These are phyloP conservation scores for Mallotus japonicus DNA, from an alignment of 441 rosid genomes.

Conservation along the genomic window DNA sequence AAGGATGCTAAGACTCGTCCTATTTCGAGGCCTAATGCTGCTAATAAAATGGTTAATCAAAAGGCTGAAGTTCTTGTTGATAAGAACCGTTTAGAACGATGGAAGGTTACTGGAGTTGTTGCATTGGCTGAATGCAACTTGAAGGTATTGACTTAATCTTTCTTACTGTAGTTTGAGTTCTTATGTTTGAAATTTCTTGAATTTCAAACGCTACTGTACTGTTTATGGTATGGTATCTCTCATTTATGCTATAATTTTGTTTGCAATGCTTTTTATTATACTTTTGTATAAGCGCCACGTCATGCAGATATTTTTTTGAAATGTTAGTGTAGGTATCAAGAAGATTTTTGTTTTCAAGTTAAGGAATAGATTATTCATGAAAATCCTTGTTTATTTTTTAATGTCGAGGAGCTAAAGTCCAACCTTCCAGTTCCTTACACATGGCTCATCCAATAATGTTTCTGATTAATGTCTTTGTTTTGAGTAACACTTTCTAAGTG, in stretches of 20 bases:
- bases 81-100: slow-evolving; percentile 52
- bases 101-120: slow-evolving; percentile 78
- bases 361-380: neutral
- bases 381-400: neutral
- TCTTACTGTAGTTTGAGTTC: neutral
- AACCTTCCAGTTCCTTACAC: neutral
- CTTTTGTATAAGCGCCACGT: neutral
- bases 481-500: slow-evolving; percentile 6
- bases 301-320: neutral
- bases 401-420: neutral
- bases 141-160: slow-evolving; percentile 45
- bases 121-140: slow-evolving; percentile 66
- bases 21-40: slow-evolving; percentile 42
- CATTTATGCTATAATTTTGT: neutral
- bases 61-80: slow-evolving; percentile 37
- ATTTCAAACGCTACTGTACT: neutral
- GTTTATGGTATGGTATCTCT: neutral
- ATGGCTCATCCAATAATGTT: neutral
- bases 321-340: neutral
- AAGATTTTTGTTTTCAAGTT: neutral
- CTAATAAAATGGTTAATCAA: slow-evolving; percentile 20
- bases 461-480: neutral
- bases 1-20: slow-evolving; percentile 57
- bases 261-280: too few relatives aligned
- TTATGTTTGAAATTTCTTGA: neutral